Conservation (phyloP, 2,329 filamentous ascomycete species). For the Penicillium sp. region DNA sequence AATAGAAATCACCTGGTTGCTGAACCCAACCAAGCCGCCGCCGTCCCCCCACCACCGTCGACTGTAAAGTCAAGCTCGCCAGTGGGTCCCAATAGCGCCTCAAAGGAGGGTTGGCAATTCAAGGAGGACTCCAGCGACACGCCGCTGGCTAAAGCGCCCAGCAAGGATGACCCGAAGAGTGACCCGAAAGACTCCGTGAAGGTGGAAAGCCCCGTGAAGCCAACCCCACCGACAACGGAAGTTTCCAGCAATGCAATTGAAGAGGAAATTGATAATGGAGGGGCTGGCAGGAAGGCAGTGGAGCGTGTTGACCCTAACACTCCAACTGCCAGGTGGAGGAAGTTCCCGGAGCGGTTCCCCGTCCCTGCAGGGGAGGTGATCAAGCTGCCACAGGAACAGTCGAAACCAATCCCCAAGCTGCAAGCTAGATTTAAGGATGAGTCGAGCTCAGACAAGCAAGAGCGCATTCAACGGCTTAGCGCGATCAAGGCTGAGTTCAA, state of each 20-base stretch:
- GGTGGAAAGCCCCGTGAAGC: neutral
- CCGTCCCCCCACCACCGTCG: slow-evolving; percentile 13
- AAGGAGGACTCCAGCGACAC: slow-evolving; percentile 1
- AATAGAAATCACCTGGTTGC: slow-evolving; percentile 13
- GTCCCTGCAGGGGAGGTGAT: slow-evolving; percentile 69
- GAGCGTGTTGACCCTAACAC: slow-evolving; percentile 24
- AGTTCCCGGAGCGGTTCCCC: slow-evolving; percentile 73
- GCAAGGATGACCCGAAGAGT: slow-evolving; percentile 8
- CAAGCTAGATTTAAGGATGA: slow-evolving; percentile 71
- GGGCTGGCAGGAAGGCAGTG: slow-evolving; percentile 37
- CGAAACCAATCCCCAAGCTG: slow-evolving; percentile 70
- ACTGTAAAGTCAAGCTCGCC: slow-evolving; percentile 2
- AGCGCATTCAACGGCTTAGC: slow-evolving; percentile 63
- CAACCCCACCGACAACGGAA: neutral
- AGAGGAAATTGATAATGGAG: slow-evolving; percentile 32
- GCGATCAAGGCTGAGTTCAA: slow-evolving; percentile 71
- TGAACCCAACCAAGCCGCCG: slow-evolving; percentile 16
- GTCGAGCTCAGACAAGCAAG: slow-evolving; percentile 56
- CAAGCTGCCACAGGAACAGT: slow-evolving; percentile 67
- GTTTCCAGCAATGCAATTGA: neutral
- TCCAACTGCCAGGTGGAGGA: slow-evolving; percentile 66
- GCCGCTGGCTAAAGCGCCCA: slow-evolving; percentile 3
- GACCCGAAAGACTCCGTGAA: neutral
- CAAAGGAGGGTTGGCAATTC: neutral
- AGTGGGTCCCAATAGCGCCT: slow-evolving; percentile 4